Percentiles rank a stretch among this genome's conserved stretches.
Conservation (phyloP, 495 filamentous ascomycete genomes). For the Thermochaetoides thermophila region DNA sequence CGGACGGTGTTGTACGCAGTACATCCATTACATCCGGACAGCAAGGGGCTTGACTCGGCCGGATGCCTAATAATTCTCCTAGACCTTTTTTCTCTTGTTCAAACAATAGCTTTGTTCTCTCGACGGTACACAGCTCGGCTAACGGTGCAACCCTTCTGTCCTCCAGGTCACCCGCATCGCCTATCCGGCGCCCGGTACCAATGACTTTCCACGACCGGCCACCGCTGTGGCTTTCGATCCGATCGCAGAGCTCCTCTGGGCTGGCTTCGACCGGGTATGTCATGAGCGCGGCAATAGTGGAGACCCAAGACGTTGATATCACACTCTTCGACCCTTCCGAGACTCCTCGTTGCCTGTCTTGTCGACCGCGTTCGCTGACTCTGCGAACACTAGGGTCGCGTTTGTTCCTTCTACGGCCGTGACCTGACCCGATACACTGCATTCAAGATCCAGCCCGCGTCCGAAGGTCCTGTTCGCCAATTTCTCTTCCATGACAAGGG, state of each 20-base stretch:
- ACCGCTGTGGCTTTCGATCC: slow-evolving; percentile 76
- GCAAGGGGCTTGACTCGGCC: too few relatives aligned
- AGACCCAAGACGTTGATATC: too few relatives aligned
- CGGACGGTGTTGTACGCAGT: too few relatives aligned
- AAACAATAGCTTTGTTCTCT: too few relatives aligned
- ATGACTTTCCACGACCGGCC: slow-evolving; percentile 47
- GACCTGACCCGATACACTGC: slow-evolving; percentile 62
- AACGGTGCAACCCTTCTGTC: background rate
- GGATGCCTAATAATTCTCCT: too few relatives aligned
- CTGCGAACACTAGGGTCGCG: slow-evolving; percentile 46
- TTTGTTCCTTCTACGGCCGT: slow-evolving; percentile 70
- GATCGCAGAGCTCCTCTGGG: slow-evolving; percentile 78
- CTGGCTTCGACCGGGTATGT: slow-evolving; percentile 74
- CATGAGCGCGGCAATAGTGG: background rate
- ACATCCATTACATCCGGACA: too few relatives aligned
- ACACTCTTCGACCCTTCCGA: too few relatives aligned
- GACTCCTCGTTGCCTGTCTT: background rate
- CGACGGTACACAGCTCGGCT: background rate
- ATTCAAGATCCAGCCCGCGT: slow-evolving; percentile 48
- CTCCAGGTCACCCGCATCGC: slow-evolving; percentile 54
- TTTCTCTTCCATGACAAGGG: slow-evolving; percentile 77
- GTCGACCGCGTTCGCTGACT: slow-evolving; percentile 1
- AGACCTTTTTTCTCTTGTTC: too few relatives aligned
- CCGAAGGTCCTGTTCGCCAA: slow-evolving; percentile 62
- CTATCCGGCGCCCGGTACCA: slow-evolving; percentile 49